Evolutionary conservation across 108 stramenopile species (phyloP).

Genomic region (Skeletonema potamos): DNA sequence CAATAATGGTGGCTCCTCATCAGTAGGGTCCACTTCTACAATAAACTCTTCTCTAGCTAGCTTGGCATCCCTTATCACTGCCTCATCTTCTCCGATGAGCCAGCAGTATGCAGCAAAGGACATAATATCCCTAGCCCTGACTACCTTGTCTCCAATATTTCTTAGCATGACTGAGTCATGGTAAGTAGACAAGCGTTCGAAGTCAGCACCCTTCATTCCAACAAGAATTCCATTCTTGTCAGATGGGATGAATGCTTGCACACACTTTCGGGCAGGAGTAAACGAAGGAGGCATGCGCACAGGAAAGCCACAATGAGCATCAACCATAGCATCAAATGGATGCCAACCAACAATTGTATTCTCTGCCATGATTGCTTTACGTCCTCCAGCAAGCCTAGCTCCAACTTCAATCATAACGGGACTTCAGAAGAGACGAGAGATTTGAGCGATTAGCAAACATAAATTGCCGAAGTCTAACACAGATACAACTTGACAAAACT

Average conservation of each 20-base stretch:
- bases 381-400: slow-evolving; percentile 59
- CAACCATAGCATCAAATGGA: slow-evolving; percentile 60
- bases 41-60: slow-evolving; percentile 45
- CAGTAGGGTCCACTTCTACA: slow-evolving; percentile 25
- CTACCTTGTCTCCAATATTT: slow-evolving; percentile 46
- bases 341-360: slow-evolving; percentile 48
- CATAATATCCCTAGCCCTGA: slow-evolving; percentile 45
- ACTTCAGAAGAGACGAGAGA: not conserved
- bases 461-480: not conserved
- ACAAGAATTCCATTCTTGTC: slow-evolving; percentile 53
- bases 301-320: slow-evolving; percentile 62
- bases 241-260: slow-evolving; percentile 44
- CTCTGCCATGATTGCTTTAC: slow-evolving; percentile 61
- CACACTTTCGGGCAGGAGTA: slow-evolving; percentile 32
- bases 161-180: slow-evolving; percentile 33
- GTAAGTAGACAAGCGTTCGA: slow-evolving; percentile 49
- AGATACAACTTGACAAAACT: not conserved
- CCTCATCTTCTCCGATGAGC: slow-evolving; percentile 51
- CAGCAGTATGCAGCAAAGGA: slow-evolving; percentile 53
- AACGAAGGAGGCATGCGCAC: slow-evolving; percentile 55
- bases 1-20: not conserved
- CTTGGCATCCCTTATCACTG: slow-evolving; percentile 45
- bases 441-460: not conserved
- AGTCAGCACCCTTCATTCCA: slow-evolving; percentile 36
- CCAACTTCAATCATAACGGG: slow-evolving; percentile 62